Conservation (phyloP, 306 rosid genomes). For the peach (Prunus persica) region Prunus_persica_NCBIv2 NC_034016.1:5705001-5705500, state of each 20-base stretch:
- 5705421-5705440: background rate
- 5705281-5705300: background rate
- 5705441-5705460: background rate
- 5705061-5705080: background rate
- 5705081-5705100: background rate
- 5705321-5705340: constrained; percentile 16
- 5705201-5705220: no score
- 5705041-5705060: background rate
- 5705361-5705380: constrained; percentile 38
- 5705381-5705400: constrained; percentile 28
- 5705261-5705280: background rate
- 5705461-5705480: constrained; percentile 14
- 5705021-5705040: no score
- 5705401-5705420: background rate
- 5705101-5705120: no score
- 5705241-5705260: no score
- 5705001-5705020: no score
- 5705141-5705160: no score
- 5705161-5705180: no score
- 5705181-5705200: no score
- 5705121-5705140: no score
- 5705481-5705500: constrained; percentile 15
- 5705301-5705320: background rate
- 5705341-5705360: constrained; percentile 33
- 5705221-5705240: no score